Evolutionary conservation across 164 flowering plant genomes (phyloP).

Genomic region (Macadamia integrifolia): DNA sequence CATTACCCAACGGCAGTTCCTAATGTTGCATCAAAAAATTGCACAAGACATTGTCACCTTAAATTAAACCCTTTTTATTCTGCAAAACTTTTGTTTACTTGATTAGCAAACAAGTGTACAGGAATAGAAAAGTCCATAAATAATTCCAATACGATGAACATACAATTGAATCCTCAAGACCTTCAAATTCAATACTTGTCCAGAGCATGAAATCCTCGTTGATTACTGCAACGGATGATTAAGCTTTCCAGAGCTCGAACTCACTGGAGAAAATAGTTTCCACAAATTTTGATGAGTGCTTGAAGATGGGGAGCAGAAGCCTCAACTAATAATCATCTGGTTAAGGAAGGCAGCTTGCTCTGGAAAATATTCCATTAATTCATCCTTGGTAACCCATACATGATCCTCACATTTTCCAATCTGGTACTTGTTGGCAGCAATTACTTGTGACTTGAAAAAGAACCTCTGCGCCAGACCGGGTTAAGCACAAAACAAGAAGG

Average conservation of each 20-base stretch:
- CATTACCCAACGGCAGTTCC: too few relatives aligned
- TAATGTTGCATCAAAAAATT: too few relatives aligned
- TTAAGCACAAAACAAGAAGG: too few relatives aligned
- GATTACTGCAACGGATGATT: not conserved
- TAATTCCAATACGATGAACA: too few relatives aligned
- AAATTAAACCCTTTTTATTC: too few relatives aligned
- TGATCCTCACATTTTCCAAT: constrained; percentile 67
- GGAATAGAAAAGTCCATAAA: too few relatives aligned
- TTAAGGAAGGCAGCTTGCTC: constrained; percentile 66
- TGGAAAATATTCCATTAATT: constrained; percentile 76
- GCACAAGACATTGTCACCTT: too few relatives aligned
- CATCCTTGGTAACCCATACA: constrained; percentile 96
- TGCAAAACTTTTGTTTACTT: too few relatives aligned
- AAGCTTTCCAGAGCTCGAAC: not conserved
- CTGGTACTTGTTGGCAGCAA: constrained; percentile 56
- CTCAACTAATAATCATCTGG: constrained; percentile 58
- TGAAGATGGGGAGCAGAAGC: too few relatives aligned
- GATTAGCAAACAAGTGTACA: too few relatives aligned
- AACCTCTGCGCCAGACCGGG: constrained; percentile 42
- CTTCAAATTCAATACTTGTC: not conserved
- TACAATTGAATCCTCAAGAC: too few relatives aligned
- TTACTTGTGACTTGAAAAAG: constrained; percentile 94
- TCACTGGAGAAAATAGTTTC: too few relatives aligned
- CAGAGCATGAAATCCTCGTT: not conserved
- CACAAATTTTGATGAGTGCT: not conserved